phyloP scores from a whole-genome alignment of 345 rosid genomes.

The Citrus hindsii region DNA sequence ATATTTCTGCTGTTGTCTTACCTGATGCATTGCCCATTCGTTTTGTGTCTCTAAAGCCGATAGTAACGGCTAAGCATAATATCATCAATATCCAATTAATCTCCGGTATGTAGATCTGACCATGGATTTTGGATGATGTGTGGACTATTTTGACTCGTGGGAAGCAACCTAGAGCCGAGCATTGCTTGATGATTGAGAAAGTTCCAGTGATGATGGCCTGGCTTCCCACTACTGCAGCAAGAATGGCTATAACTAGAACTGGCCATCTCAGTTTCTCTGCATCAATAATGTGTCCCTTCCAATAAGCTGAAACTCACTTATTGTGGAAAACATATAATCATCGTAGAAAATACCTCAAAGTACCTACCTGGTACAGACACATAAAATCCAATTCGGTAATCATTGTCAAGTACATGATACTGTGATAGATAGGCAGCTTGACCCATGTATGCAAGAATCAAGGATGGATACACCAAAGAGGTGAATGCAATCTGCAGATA shows the following conservation, averaged over 20 bases:
- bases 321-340: conserved; percentile 2
- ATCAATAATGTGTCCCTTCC: background rate
- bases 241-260: conserved; percentile 83
- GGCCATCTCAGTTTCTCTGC: conserved; percentile 81
- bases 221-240: conserved; percentile 93
- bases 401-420: conserved; percentile 45
- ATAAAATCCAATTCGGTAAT: conserved; percentile 62
- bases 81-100: conserved; percentile 90
- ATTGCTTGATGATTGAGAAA: conserved; percentile 86
- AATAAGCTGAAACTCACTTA: conserved; percentile 16
- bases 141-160: conserved; percentile 86
- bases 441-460: conserved; percentile 94
- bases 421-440: conserved; percentile 87
- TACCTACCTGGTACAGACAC: conserved; percentile 78
- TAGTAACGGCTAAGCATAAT: conserved; percentile 82
- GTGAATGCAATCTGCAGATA: conserved; percentile 85
- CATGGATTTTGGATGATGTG: conserved; percentile 85
- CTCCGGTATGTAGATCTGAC: conserved; percentile 95
- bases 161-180: conserved; percentile 83
- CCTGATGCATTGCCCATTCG: conserved; percentile 93
- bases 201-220: conserved; percentile 95
- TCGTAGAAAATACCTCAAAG: conserved; percentile 6
- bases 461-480: conserved; percentile 79
- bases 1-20: conserved; percentile 16
- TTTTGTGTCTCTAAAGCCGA: conserved; percentile 81